Percentiles rank a stretch among this genome's conserved stretches.
Conservation (phyloP, 1,284 basidiomycete species). For the Moesziomyces antarcticus region DNA sequence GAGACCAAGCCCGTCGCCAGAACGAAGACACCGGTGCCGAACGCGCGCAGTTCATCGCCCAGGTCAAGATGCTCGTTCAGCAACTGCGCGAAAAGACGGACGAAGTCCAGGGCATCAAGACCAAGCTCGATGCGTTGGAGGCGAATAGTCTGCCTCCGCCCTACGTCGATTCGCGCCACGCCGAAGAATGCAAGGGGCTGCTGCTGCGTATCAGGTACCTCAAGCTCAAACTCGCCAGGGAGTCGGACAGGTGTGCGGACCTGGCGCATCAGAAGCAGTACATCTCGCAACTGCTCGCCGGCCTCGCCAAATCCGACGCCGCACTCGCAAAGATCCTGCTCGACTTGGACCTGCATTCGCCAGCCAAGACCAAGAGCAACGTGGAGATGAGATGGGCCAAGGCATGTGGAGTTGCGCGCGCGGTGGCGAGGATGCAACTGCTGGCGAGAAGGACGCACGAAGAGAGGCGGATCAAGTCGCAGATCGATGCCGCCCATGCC, state of each 20-base stretch:
- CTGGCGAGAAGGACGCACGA: slow-evolving; percentile 15
- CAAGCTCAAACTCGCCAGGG: slow-evolving; percentile 88
- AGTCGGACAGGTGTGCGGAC: slow-evolving; percentile 81
- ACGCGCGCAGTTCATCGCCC: slow-evolving; percentile 23
- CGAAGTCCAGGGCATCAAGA: slow-evolving; percentile 36
- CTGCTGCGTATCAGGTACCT: slow-evolving; percentile 89
- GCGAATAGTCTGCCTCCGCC: slow-evolving; percentile 11
- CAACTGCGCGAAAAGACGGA: slow-evolving; percentile 39
- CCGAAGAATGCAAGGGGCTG: slow-evolving; percentile 85
- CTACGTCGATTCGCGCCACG: slow-evolving; percentile 71
- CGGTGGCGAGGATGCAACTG: slow-evolving; percentile 29
- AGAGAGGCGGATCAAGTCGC: slow-evolving; percentile 19
- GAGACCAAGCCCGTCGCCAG: slow-evolving; percentile 26
- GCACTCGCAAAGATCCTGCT: slow-evolving; percentile 31
- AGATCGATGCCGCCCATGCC: slow-evolving; percentile 29
- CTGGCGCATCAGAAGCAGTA: slow-evolving; percentile 82
- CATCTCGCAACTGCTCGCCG: slow-evolving; percentile 34
- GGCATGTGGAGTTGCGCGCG: slow-evolving; percentile 5
- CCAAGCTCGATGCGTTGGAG: slow-evolving; percentile 32
- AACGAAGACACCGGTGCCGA: slow-evolving; percentile 14
- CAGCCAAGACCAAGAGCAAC: slow-evolving; percentile 7
- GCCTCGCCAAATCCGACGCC: slow-evolving; percentile 22
- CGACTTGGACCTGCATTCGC: slow-evolving; percentile 19
- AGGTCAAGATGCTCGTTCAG: slow-evolving; percentile 26
- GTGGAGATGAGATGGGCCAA: slow-evolving; percentile 27